Evolutionary conservation across 2,329 filamentous ascomycete species (phyloP).

Genomic region (Colletotrichum sp.): DNA sequence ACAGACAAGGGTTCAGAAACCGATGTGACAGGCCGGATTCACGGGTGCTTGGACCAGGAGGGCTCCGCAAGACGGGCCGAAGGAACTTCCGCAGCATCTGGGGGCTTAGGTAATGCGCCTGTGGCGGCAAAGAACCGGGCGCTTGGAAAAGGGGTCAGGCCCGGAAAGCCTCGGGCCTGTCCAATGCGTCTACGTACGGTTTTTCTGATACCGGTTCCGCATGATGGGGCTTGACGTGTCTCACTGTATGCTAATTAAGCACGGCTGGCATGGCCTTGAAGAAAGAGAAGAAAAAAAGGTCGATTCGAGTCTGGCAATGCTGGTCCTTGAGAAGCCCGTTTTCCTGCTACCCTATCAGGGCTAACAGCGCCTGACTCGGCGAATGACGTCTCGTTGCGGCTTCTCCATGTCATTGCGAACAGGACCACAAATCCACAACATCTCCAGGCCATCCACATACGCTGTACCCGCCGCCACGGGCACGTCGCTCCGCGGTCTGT

Average conservation of each 20-base stretch:
- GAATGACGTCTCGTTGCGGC: neutral
- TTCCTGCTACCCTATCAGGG: neutral
- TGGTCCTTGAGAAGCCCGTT: neutral
- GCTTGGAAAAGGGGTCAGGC: neutral
- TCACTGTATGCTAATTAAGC: neutral
- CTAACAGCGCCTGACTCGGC: neutral
- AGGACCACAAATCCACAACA: neutral
- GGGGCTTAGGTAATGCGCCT: neutral
- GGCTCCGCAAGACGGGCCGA: slow-evolving; percentile 11
- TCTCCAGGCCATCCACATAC: slow-evolving; percentile 18
- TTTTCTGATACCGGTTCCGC: neutral
- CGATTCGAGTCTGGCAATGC: neutral
- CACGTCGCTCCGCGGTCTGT: neutral
- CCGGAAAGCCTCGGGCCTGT: slow-evolving; percentile 3
- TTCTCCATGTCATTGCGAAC: neutral
- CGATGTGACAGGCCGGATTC: neutral
- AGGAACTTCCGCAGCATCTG: neutral
- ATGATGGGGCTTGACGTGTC: neutral
- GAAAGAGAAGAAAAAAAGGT: neutral
- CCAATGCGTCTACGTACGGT: neutral
- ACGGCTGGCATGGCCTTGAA: neutral
- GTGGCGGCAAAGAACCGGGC: neutral
- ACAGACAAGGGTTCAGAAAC: neutral
- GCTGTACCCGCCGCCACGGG: neutral
- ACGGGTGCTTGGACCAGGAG: neutral